Conservation (phyloP, 768 basidiomycete genomes). For the Mycena indigotica region DNA sequence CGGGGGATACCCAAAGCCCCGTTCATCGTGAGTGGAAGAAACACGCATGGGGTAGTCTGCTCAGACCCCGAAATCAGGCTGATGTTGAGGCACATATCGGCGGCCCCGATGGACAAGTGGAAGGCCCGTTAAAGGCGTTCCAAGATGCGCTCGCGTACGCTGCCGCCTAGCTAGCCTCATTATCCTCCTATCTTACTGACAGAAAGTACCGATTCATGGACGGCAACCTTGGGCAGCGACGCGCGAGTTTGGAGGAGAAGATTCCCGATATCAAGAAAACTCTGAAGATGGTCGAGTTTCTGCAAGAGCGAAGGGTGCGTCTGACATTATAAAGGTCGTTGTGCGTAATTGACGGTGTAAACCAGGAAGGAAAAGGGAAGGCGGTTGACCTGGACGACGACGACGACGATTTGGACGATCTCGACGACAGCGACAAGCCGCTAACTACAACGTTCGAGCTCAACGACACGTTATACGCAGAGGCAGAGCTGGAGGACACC, state of each 20-base stretch:
- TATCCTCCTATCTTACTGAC: constrained; percentile 39
- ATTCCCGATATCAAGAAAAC: constrained; percentile 96
- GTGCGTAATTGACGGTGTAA: constrained; percentile 5
- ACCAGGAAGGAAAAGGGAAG: constrained; percentile 65
- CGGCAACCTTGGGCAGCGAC: constrained; percentile 73
- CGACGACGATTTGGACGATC: constrained; percentile 54
- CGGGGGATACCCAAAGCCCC: constrained; percentile 94
- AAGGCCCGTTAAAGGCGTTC: constrained; percentile 74
- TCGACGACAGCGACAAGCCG: constrained; percentile 49
- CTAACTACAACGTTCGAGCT: constrained; percentile 90
- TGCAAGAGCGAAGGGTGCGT: constrained; percentile 72
- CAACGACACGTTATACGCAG: constrained; percentile 93
- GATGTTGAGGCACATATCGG: constrained; percentile 88
- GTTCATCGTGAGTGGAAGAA: constrained; percentile 75
- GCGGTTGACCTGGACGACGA: constrained; percentile 50
- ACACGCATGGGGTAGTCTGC: not conserved
- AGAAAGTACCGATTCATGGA: constrained; percentile 99
- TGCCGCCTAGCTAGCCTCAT: constrained; percentile 19
- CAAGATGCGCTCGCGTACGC: constrained; percentile 94
- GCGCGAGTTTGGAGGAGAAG: constrained; percentile 84
- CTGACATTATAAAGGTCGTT: not conserved
- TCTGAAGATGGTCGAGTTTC: constrained; percentile 81
- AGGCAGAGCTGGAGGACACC: constrained; percentile 83
- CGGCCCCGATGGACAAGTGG: constrained; percentile 75
- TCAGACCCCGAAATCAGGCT: constrained; percentile 51